phyloP scores from a whole-genome alignment of 352 stramenopile species.

The Globisporangium spiculum region DNA sequence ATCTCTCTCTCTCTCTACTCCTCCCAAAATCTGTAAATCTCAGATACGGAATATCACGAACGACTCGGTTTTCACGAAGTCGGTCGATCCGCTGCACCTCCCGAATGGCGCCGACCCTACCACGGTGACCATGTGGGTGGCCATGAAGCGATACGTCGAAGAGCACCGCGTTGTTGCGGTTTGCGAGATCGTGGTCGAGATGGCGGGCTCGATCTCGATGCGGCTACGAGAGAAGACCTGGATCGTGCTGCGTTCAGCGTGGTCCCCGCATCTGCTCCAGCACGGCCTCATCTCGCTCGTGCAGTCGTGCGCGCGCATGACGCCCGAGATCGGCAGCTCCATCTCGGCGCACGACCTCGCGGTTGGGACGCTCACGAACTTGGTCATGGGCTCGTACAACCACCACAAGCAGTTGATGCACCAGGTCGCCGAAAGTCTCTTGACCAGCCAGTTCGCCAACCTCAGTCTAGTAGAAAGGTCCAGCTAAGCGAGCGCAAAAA shows the following conservation, averaged over 20 bases:
- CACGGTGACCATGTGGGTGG: slow-evolving; percentile 20
- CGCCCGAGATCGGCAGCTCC: slow-evolving; percentile 14
- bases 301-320: slow-evolving; percentile 27
- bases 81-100: slow-evolving; percentile 21
- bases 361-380: slow-evolving; percentile 27
- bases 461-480: neutral
- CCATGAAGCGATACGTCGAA: slow-evolving; percentile 27
- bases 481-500: no score
- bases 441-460: neutral
- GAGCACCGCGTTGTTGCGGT: slow-evolving; percentile 27
- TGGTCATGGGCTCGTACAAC: slow-evolving; percentile 32
- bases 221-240: slow-evolving; percentile 32
- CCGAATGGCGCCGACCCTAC: slow-evolving; percentile 16
- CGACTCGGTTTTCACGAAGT: slow-evolving; percentile 24
- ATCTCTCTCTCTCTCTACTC: no score
- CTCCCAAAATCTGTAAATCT: neutral
- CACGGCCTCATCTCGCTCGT: slow-evolving; percentile 19
- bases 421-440: slow-evolving; percentile 13
- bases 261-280: neutral
- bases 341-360: slow-evolving; percentile 23
- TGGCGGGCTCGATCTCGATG: slow-evolving; percentile 24
- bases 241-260: slow-evolving; percentile 12
- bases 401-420: slow-evolving; percentile 29
- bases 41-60: slow-evolving; percentile 17
- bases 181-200: slow-evolving; percentile 29